These are phyloP conservation scores for Fusarium staphyleae DNA, from an alignment of 2,329 filamentous ascomycete species.

Conservation along the genomic window DNA sequence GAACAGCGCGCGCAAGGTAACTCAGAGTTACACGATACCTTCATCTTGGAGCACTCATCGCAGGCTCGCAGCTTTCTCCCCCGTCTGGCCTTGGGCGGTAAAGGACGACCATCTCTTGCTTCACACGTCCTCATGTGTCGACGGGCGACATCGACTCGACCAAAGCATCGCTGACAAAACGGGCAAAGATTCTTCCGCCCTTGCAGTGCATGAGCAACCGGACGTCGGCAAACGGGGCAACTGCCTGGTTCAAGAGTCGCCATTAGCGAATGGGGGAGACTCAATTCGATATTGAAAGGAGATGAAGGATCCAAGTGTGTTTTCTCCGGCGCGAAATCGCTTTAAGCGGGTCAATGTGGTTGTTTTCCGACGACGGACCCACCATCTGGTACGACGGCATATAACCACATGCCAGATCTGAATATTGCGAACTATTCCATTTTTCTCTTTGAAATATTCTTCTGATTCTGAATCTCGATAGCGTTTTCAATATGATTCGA, in stretches of 20 bases:
- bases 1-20: constrained; percentile 14
- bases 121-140: constrained; percentile 22
- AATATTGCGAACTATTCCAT: no score
- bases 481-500: background rate
- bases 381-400: background rate
- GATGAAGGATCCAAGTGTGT: constrained; percentile 18
- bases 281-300: background rate
- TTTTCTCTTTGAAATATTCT: background rate
- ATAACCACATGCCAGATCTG: background rate
- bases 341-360: constrained; percentile 19
- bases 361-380: constrained; percentile 14
- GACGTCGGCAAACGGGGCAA: constrained; percentile 2
- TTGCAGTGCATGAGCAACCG: background rate
- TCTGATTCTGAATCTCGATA: background rate
- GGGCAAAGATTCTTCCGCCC: background rate
- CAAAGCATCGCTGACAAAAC: constrained; percentile 25
- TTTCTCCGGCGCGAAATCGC: constrained; percentile 16
- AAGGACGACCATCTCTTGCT: constrained; percentile 1
- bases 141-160: constrained; percentile 20
- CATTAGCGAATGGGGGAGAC: background rate
- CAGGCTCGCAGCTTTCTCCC: constrained; percentile 29
- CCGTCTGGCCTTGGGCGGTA: constrained; percentile 14
- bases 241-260: background rate
- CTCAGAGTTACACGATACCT: constrained; percentile 11
- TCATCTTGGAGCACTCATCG: constrained; percentile 1